Evolutionary conservation across 2,329 filamentous ascomycete genomes (phyloP), one percentile per base, ranked within the genome.

Genomic region (Cytospora leucostoma): DNA sequence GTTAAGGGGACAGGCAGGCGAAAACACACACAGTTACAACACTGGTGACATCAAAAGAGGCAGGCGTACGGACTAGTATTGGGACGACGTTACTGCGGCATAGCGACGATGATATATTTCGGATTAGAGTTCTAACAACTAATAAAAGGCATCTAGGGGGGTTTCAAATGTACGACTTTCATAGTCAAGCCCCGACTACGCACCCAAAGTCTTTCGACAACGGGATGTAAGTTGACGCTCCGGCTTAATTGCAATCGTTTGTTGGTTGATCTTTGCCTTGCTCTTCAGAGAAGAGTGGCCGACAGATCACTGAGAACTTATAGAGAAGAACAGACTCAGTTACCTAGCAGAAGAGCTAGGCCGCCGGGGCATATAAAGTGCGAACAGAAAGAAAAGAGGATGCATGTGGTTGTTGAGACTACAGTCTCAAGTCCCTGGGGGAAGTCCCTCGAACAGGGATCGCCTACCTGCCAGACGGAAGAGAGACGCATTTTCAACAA

Each of bases 161-260:
- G 40, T 12, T 40, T 34, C 17, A 63, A 65, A 84, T 94, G 91
- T 95, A 78, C 82, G 90, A 89, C 85, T 90, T 88, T 86, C 91
- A 91, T 92, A 97, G 92, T 96, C 93, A 97, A 96, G 86, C 92
- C 81, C 84, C 88, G 86, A 89, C 92, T 90, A 97, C 87, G 88
- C 91, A 90, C 87, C 87, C 81, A 78, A 76, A 76, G 82, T 86
- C 90, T 96, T 79, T 96, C 91, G 81, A 85, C 79, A 79, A 81
- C 82, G 83, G 87, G 84, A 87, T 88, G 91, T 63, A 88, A 93
- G 87, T 88, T 89, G 88, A 86, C 86, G 91, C 93, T 96, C 93
- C 93, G 93, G 93, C 93, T 97, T 97, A 97, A 95, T 96, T 89
- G 92, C 89, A 91, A 92, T 92, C 90, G 72, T 47, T 47, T 66